These are phyloP conservation scores for Candida anglica DNA, from an alignment of 805 yeast species.

Conservation along the genomic window DNA sequence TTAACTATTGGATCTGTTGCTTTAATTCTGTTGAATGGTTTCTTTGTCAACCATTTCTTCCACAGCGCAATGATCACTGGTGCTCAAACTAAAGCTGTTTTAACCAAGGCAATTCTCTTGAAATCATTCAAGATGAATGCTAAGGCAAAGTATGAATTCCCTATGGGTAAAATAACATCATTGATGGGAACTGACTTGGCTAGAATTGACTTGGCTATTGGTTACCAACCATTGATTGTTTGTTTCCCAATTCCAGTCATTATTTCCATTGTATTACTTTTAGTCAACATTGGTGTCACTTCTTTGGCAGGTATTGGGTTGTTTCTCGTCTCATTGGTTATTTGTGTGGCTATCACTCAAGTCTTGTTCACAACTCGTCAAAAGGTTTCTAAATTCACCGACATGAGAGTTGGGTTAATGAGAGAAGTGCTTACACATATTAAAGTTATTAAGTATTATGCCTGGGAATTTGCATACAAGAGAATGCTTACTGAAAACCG, in stretches of 20 bases:
- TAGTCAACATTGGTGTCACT: slow-evolving; percentile 34
- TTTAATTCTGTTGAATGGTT: slow-evolving; percentile 46
- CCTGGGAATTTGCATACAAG: slow-evolving; percentile 45
- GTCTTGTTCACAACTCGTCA: slow-evolving; percentile 33
- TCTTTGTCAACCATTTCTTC: slow-evolving; percentile 38
- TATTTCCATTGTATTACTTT: slow-evolving; percentile 32
- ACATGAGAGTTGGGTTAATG: slow-evolving; percentile 38
- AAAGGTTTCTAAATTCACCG: slow-evolving; percentile 34
- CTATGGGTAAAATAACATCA: slow-evolving; percentile 38
- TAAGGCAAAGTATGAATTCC: slow-evolving; percentile 28
- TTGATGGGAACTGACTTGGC: slow-evolving; percentile 41
- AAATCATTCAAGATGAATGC: slow-evolving; percentile 37
- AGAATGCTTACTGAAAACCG: slow-evolving; percentile 31
- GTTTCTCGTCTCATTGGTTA: slow-evolving; percentile 28
- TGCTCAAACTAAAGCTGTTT: slow-evolving; percentile 35
- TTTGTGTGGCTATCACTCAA: slow-evolving; percentile 32
- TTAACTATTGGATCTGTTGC: slow-evolving; percentile 66
- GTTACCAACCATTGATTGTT: slow-evolving; percentile 38
- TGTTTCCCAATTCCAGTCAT: slow-evolving; percentile 41
- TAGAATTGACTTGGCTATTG: slow-evolving; percentile 41
- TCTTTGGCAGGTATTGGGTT: slow-evolving; percentile 40
- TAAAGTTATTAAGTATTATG: slow-evolving; percentile 42
- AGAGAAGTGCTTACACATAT: slow-evolving; percentile 38
- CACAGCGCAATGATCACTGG: slow-evolving; percentile 42
- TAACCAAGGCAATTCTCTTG: slow-evolving; percentile 34